These are phyloP conservation scores for Aspergillus funiculosus DNA, from an alignment of 495 filamentous ascomycete species.

Conservation along the genomic window DNA sequence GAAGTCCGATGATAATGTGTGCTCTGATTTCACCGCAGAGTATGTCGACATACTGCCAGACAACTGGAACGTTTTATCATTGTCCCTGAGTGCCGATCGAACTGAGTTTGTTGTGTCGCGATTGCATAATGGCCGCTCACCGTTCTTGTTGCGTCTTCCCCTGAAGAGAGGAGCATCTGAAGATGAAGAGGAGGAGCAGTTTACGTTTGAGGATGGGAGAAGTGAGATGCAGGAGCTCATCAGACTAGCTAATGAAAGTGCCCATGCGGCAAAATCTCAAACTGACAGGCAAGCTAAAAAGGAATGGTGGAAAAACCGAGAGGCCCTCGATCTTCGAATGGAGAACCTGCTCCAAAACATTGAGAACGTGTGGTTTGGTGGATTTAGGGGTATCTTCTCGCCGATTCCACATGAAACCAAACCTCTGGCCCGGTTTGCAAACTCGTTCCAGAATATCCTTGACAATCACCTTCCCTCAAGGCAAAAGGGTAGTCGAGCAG, in stretches of 20 bases:
- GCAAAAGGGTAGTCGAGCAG: slow-evolving; percentile 51
- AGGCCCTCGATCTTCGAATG: slow-evolving; percentile 69
- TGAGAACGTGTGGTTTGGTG: slow-evolving; percentile 89
- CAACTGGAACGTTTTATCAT: slow-evolving; percentile 77
- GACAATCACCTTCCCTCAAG: slow-evolving; percentile 86
- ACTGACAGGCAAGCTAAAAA: slow-evolving; percentile 57
- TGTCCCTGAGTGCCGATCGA: slow-evolving; percentile 70
- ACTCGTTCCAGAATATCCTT: slow-evolving; percentile 72
- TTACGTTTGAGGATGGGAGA: slow-evolving; percentile 73
- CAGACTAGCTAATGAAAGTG: slow-evolving; percentile 66
- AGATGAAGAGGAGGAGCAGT: slow-evolving; percentile 77
- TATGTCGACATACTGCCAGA: slow-evolving; percentile 64
- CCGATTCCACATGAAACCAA: slow-evolving; percentile 54
- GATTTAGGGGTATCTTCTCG: slow-evolving; percentile 86
- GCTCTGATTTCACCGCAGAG: slow-evolving; percentile 32
- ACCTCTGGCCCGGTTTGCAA: slow-evolving; percentile 65
- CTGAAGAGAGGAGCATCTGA: slow-evolving; percentile 72
- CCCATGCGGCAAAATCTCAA: slow-evolving; percentile 63
- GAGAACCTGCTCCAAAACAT: slow-evolving; percentile 76
- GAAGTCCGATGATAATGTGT: slow-evolving; percentile 24
- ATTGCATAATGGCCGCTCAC: slow-evolving; percentile 62
- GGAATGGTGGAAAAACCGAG: slow-evolving; percentile 83
- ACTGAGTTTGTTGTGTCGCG: slow-evolving; percentile 80
- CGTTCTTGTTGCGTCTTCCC: slow-evolving; percentile 80
- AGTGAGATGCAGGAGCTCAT: slow-evolving; percentile 79